These are phyloP conservation scores for Yamadazyma laniorum DNA, from an alignment of 805 yeast species.

Conservation along the genomic window DNA sequence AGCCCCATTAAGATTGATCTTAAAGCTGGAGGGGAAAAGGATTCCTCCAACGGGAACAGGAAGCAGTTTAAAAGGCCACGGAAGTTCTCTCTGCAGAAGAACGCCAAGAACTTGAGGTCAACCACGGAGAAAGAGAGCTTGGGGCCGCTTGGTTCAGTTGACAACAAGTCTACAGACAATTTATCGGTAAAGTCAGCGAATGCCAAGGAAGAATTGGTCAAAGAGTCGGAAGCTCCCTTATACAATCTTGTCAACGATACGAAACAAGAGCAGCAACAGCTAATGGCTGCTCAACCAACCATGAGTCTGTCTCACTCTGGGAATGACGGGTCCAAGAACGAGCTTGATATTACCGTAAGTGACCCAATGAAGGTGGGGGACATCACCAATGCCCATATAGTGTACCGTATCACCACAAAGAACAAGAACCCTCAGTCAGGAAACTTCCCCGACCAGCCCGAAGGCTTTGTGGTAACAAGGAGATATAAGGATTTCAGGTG, in stretches of 20 bases:
- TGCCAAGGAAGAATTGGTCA: constrained; percentile 31
- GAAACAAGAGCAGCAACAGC: constrained; percentile 7
- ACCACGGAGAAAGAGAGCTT: constrained; percentile 8
- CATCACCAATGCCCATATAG: constrained; percentile 82
- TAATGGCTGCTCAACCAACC: background rate
- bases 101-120: constrained; percentile 27
- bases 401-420: constrained; percentile 70
- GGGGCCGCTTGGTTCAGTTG: constrained; percentile 27
- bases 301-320: background rate
- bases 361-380: constrained; percentile 94
- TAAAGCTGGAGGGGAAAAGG: background rate
- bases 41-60: constrained; percentile 3
- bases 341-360: constrained; percentile 69
- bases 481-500: constrained; percentile 92
- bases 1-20: constrained; percentile 13
- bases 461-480: constrained; percentile 57
- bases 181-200: constrained; percentile 18
- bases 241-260: constrained; percentile 35
- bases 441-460: constrained; percentile 29
- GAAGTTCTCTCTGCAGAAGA: constrained; percentile 27
- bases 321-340: constrained; percentile 17
- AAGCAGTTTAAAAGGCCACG: constrained; percentile 27
- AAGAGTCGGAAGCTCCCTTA: constrained; percentile 54
- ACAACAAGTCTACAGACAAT: constrained; percentile 16
- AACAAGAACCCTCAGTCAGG: constrained; percentile 42